A percentile compares a stretch with the other conserved stretches of the same genome.
Evolutionary conservation across 2,329 filamentous ascomycete species (phyloP).

Genomic region (Xylariaceae sp.): DNA sequence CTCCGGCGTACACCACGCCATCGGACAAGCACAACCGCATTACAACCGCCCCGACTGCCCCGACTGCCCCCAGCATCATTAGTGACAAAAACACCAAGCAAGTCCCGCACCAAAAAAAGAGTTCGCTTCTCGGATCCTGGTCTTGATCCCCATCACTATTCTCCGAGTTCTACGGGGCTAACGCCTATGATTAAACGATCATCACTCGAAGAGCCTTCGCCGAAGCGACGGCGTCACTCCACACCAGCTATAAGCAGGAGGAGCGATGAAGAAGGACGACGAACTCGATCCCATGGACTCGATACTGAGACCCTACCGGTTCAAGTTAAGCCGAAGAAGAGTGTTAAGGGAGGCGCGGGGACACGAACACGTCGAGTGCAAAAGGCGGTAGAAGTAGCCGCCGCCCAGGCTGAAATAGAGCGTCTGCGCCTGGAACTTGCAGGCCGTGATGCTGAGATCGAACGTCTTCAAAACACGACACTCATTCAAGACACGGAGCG

Average conservation of each 20-base stretch:
- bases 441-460: constrained; percentile 50
- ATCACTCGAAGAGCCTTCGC: constrained; percentile 36
- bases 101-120: constrained; percentile 39
- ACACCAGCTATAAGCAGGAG: constrained; percentile 38
- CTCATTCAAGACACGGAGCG: constrained; percentile 41
- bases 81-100: constrained; percentile 28
- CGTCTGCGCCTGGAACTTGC: constrained; percentile 46
- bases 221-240: constrained; percentile 44
- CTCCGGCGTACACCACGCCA: constrained; percentile 51
- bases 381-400: constrained; percentile 31
- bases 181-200: constrained; percentile 57
- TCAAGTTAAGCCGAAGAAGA: constrained; percentile 50
- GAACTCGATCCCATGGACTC: no score
- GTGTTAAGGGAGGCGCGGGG: constrained; percentile 41
- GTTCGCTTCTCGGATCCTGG: constrained; percentile 60
- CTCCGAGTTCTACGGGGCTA: constrained; percentile 44
- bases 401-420: constrained; percentile 41
- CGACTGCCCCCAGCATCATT: constrained; percentile 11
- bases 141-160: constrained; percentile 27
- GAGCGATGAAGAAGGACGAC: no score
- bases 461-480: constrained; percentile 48
- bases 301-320: constrained; percentile 37
- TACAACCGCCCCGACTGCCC: constrained; percentile 18
- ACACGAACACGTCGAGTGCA: constrained; percentile 51
- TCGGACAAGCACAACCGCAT: constrained; percentile 23